A percentile compares a stretch with the other conserved stretches of the same genome.
These are phyloP conservation scores for Mycena sp. DNA, from an alignment of 1,284 basidiomycete species.

Conservation along the genomic window DNA sequence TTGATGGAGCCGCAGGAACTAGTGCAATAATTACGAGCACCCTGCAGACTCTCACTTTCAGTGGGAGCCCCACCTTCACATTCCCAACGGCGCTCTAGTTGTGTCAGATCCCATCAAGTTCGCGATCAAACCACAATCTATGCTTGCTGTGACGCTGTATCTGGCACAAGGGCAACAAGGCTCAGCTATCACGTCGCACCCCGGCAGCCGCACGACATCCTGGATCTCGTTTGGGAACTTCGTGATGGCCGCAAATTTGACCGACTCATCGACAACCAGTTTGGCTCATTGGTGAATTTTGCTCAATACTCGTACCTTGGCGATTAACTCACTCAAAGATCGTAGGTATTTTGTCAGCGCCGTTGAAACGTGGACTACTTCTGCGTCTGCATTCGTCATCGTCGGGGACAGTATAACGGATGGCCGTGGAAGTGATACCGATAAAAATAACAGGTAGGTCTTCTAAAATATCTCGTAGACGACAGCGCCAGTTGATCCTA, in stretches of 20 bases:
- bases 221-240: constrained; percentile 54
- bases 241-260: constrained; percentile 45
- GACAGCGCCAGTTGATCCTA: constrained; percentile 41
- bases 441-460: constrained; percentile 43
- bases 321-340: neutral
- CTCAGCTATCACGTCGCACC: constrained; percentile 55
- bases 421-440: constrained; percentile 41
- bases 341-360: constrained; percentile 54
- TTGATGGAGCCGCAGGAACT: constrained; percentile 47
- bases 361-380: constrained; percentile 50
- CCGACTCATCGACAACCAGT: constrained; percentile 40
- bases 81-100: constrained; percentile 56
- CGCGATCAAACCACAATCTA: constrained; percentile 46
- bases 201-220: constrained; percentile 57
- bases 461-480: too few relatives aligned
- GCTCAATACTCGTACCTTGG: neutral
- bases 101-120: constrained; percentile 57
- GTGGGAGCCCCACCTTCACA: constrained; percentile 49
- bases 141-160: constrained; percentile 53
- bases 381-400: constrained; percentile 48
- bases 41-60: constrained; percentile 53
- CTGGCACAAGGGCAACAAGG: constrained; percentile 50
- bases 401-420: constrained; percentile 57
- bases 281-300: constrained; percentile 52
- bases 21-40: constrained; percentile 47